Base-by-base conservation (phyloP, 2,329 filamentous ascomycete genomes). In the Dactylonectria estremocensis region DNA sequence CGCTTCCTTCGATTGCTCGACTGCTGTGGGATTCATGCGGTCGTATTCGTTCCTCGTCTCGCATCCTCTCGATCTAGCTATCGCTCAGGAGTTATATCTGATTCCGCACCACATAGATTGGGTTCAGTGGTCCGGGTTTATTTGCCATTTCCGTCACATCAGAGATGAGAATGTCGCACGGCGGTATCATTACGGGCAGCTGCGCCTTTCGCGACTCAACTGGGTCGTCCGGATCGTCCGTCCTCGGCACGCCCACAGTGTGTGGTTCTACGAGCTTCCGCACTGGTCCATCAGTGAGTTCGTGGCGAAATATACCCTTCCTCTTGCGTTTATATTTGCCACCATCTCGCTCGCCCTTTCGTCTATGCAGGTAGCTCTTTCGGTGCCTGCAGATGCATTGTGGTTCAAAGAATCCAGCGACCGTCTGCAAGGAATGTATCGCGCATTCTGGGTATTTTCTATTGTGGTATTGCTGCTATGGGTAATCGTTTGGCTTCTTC, bases 321-420 rank as follows among this genome's bases (percentile, higher is more conserved):
- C 37, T 10, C n/a, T n/a, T n/a, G n/a, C n/a, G n/a, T 54, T 54
- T 54, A 31, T 16, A 10, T 57, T 57, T 46, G 54, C 54, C 16
- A 57, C 20, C 5, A 4, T 46, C 5, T 57, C 54, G 9, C 22
- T 57, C 37, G 24, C 33, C 22, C 37, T 57, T 5, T 57, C 40
- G 14, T 57, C 54, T 3, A 33, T 57, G 22, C 40, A 57, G 14
- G 24, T 57, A 22, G 35, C 48, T 22, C 18, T 40, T 5, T 33
- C 24, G 4, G 13, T 57, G n/a, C 48, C 40, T 9, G 55, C 45
- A 13, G 55, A 48, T 10, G n/a, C n/a, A n/a, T 5, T 48, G 8
- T 20, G 40, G 8, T n/a, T 58, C 10, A 20, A 24, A 2, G 14
- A 11, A 3, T 28, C 20, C 20, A 8, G 43, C 5, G 13, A n/a